Evolutionary conservation across 1,284 basidiomycete genomes (phyloP), one percentile per base, ranked within the genome.

Genomic region (Ustilago loliicola): DNA sequence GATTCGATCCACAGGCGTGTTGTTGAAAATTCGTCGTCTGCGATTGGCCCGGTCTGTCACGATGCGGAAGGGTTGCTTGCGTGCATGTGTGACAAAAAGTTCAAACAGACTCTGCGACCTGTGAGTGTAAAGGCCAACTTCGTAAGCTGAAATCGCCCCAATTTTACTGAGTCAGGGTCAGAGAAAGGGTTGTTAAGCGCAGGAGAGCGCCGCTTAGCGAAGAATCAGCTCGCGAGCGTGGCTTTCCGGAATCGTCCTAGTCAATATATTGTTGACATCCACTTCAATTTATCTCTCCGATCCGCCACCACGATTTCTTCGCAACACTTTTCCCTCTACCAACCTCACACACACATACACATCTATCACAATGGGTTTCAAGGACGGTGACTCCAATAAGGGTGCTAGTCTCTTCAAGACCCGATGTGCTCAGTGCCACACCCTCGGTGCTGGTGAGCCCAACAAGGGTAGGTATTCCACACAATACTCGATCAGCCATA

Each of bases 381-480:
- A 75, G 58, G 67, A 69, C 29, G 83, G 83, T 50, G 83, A 85
- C 65, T 66, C 72, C 40, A 83, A 79, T 60, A 85, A 85, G 79
- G 83, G 83, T 57, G 83, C 82, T 21, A 45, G 76, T 74, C 79
- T 85, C 58, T 85, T 85, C 83, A 84, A 86, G 91, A 96, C 94
- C 82, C 94, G 96, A 80, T 99, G 96, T 87, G 94, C 94, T 69
- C 95, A 98, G 88, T 99, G 96, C 90, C 96, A 99, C 89, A 98
- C 95, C 80, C 88, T 94, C 82, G 94, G 90, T 81, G 89, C 90
- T 81, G 93, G 94, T 79, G 96, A 93, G 82, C 89, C 91, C 55
- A 90, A 95, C 89, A 93, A 93, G 84, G 81, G 81, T 87, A 61
- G 61, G 85, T 83, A 59, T 58, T 53, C 36, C 19, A 30, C 38